Evolutionary conservation across 768 basidiomycete species (phyloP).

Genomic region (Trametes coccinea): DNA sequence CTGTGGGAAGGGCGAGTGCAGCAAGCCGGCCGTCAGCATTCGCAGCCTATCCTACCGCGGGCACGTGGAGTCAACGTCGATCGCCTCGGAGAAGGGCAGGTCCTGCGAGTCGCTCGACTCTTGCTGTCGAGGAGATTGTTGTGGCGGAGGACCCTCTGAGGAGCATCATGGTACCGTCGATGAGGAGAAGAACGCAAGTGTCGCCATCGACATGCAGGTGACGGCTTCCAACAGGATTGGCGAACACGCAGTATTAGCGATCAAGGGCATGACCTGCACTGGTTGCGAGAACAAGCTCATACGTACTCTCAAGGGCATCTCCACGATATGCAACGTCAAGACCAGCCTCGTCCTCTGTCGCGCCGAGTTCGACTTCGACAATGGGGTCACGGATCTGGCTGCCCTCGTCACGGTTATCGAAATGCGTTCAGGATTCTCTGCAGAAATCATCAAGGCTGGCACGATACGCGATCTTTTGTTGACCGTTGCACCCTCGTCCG

Average conservation of each 20-base stretch:
- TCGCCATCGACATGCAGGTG: constrained; percentile 16
- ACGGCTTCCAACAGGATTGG: neutral
- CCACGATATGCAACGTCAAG: constrained; percentile 29
- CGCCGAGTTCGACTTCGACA: constrained; percentile 33
- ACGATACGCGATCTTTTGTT: constrained; percentile 23
- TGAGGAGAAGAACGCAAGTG: constrained; percentile 10
- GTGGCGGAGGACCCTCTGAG: neutral
- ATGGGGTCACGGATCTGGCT: constrained; percentile 19
- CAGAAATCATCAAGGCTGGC: constrained; percentile 24
- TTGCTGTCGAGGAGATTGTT: constrained; percentile 21
- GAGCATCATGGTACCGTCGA: neutral
- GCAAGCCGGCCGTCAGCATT: constrained; percentile 8
- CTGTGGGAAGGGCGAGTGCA: constrained; percentile 21
- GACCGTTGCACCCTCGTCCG: constrained; percentile 2
- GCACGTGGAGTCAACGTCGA: neutral
- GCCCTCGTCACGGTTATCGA: constrained; percentile 27
- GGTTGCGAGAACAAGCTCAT: constrained; percentile 36
- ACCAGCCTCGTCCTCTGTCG: constrained; percentile 32
- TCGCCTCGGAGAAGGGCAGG: neutral
- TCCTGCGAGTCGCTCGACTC: constrained; percentile 19
- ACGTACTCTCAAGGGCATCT: constrained; percentile 21
- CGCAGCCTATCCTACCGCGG: constrained; percentile 11
- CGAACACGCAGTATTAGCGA: constrained; percentile 26
- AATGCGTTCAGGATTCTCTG: constrained; percentile 31
- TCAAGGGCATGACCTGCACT: constrained; percentile 34